Conservation (phyloP, 441 rosid genomes). For the Populus hybrid region DNA sequence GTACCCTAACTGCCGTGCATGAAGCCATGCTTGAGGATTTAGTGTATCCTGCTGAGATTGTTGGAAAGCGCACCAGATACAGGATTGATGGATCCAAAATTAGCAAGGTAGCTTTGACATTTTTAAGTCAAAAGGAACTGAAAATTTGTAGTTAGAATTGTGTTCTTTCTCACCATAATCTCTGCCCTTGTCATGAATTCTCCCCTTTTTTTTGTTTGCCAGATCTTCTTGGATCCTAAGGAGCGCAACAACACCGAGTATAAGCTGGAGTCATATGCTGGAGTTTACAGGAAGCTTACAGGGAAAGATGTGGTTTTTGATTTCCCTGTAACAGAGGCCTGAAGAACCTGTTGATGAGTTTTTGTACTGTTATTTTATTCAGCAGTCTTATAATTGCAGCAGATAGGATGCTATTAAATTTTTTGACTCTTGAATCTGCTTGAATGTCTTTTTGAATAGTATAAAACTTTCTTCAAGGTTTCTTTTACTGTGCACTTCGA, state of each 20-base stretch:
- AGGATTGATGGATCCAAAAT: slow-evolving; percentile 69
- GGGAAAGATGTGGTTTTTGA: slow-evolving; percentile 69
- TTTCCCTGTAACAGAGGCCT: slow-evolving; percentile 53
- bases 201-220: background rate
- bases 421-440: slow-evolving; percentile 23
- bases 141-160: background rate
- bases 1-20: slow-evolving; percentile 66
- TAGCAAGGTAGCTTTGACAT: slow-evolving; percentile 40
- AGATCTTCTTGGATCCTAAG: slow-evolving; percentile 68
- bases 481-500: background rate
- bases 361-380: slow-evolving; percentile 10
- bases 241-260: slow-evolving; percentile 48
- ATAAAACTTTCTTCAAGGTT: slow-evolving; percentile 6
- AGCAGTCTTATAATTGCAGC: slow-evolving; percentile 11
- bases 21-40: slow-evolving; percentile 70
- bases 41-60: slow-evolving; percentile 73
- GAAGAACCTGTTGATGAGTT: slow-evolving; percentile 11
- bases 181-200: background rate
- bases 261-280: slow-evolving; percentile 55
- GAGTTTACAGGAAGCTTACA: slow-evolving; percentile 67
- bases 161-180: background rate
- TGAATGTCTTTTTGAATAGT: slow-evolving; percentile 4
- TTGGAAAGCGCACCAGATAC: slow-evolving; percentile 67
- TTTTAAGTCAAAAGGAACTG: background rate
- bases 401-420: slow-evolving; percentile 21